Percentiles rank a stretch among this genome's conserved stretches.
Evolutionary conservation across 805 yeast genomes (phyloP).

Genomic region (Kodamaea lidongshanica): DNA sequence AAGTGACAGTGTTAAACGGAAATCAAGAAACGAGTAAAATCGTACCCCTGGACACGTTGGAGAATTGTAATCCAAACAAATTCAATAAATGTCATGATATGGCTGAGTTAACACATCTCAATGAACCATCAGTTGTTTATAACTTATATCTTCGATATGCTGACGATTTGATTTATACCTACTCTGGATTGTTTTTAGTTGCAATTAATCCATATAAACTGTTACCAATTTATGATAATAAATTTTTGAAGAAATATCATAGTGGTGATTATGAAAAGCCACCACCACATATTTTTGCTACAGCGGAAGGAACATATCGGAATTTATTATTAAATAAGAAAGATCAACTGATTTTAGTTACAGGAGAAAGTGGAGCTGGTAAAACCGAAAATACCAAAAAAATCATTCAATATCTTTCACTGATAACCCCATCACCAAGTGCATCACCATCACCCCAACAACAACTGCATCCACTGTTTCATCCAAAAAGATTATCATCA

Average conservation of each 20-base stretch:
- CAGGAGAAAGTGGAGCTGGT: slow-evolving; percentile 99
- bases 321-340: slow-evolving; percentile 60
- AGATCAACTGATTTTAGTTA: slow-evolving; percentile 90
- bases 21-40: slow-evolving; percentile 38
- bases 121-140: slow-evolving; percentile 92
- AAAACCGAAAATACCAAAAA: slow-evolving; percentile 96
- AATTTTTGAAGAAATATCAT: slow-evolving; percentile 53
- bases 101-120: slow-evolving; percentile 91
- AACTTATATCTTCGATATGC: slow-evolving; percentile 72
- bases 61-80: slow-evolving; percentile 79
- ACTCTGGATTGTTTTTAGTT: slow-evolving; percentile 90
- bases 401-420: slow-evolving; percentile 84
- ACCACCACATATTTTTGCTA: slow-evolving; percentile 87
- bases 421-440: slow-evolving; percentile 44
- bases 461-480: neutral
- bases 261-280: slow-evolving; percentile 25
- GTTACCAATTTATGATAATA: slow-evolving; percentile 63
- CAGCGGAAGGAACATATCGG: slow-evolving; percentile 80
- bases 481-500: slow-evolving; percentile 4
- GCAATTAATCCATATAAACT: slow-evolving; percentile 88
- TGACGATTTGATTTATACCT: slow-evolving; percentile 80
- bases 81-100: slow-evolving; percentile 89
- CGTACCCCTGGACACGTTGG: slow-evolving; percentile 40
- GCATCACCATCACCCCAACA: slow-evolving; percentile 6
- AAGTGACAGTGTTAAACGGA: slow-evolving; percentile 32